Evolutionary conservation across 192 early-diverging fungal species (phyloP).

Genomic region (Backusella tuberculispora): DNA sequence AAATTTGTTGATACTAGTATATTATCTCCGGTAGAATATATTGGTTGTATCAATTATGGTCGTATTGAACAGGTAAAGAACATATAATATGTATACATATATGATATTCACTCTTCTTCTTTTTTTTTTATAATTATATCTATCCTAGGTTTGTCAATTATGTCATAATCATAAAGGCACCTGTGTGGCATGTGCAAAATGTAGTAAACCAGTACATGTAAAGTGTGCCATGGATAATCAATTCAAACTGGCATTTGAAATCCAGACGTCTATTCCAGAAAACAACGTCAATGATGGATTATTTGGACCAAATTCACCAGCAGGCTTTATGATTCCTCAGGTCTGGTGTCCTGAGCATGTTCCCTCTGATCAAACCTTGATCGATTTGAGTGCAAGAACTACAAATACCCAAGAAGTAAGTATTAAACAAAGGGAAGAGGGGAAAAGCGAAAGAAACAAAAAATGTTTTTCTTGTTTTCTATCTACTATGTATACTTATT

Average conservation of each 20-base stretch:
- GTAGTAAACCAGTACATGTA: constrained; percentile 51
- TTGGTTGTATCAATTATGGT: constrained; percentile 45
- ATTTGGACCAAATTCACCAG: constrained; percentile 28
- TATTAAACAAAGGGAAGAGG: no score
- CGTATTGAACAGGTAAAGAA: constrained; percentile 42
- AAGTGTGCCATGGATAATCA: constrained; percentile 50
- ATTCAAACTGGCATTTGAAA: constrained; percentile 50
- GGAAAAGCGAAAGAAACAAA: background rate
- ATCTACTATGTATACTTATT: background rate
- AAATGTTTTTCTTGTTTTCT: background rate
- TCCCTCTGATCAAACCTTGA: background rate
- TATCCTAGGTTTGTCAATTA: no score
- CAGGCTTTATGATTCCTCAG: constrained; percentile 49
- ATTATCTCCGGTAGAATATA: constrained; percentile 52
- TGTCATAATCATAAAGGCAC: constrained; percentile 38
- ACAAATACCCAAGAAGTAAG: background rate
- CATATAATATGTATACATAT: constrained; percentile 35
- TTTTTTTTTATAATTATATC: no score
- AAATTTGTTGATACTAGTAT: constrained; percentile 47
- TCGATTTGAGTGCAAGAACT: background rate
- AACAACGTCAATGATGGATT: constrained; percentile 6
- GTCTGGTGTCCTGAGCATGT: constrained; percentile 51
- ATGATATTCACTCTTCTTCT: constrained; percentile 15
- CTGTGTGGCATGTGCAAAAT: constrained; percentile 47
- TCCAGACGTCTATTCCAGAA: constrained; percentile 38